Evolutionary conservation across 2,329 filamentous ascomycete species (phyloP).

Genomic region (Verticillium nonalfalfae): DNA sequence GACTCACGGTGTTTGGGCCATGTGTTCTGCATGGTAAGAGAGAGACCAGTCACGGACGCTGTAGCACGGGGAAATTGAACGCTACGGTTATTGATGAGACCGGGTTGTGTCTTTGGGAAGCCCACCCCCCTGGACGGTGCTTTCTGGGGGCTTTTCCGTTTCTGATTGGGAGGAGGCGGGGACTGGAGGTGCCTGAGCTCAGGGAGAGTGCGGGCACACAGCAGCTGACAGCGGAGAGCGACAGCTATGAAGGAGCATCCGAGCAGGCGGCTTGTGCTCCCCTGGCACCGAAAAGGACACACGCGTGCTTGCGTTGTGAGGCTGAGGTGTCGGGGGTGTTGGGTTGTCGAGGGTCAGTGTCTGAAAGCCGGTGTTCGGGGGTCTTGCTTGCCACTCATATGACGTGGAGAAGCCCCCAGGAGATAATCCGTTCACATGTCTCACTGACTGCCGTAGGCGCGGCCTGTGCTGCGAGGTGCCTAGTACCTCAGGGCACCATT

Average conservation of each 20-base stretch:
- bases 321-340: neutral
- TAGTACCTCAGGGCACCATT: too few species aligned
- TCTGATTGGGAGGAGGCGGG: neutral
- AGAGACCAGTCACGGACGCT: neutral
- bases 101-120: neutral
- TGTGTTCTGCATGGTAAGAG: neutral
- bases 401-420: neutral
- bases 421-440: neutral
- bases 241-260: neutral
- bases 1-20: neutral
- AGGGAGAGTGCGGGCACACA: neutral
- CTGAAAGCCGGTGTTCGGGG: neutral
- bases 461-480: neutral
- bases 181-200: neutral
- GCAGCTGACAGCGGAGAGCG: neutral
- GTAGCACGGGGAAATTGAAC: neutral
- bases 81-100: neutral
- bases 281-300: too few species aligned
- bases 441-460: neutral
- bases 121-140: too few species aligned
- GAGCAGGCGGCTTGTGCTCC: neutral
- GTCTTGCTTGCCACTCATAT: neutral
- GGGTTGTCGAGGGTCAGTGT: neutral
- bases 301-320: neutral
- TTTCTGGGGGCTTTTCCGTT: neutral